Conservation (phyloP, 2,329 filamentous ascomycete genomes). For the Endocalyx cinctus region DNA sequence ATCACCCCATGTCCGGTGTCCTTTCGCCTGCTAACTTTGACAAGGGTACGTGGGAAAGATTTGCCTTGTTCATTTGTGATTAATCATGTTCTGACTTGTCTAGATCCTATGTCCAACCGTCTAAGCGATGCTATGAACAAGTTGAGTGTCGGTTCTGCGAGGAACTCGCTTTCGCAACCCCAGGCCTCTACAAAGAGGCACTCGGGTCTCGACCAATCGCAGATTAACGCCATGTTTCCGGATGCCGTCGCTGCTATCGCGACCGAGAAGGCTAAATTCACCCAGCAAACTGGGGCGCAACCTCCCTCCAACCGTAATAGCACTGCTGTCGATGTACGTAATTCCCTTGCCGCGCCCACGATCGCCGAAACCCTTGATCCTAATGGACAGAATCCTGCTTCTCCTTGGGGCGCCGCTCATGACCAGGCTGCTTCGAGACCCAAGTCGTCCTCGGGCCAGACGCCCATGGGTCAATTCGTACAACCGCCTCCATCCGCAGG, state of each 20-base stretch:
- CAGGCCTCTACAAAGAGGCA: conserved; percentile 82
- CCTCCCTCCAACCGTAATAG: conserved; percentile 94
- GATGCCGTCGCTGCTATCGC: conserved; percentile 98
- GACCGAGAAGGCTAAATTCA: conserved; percentile 96
- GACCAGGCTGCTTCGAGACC: conserved; percentile 55
- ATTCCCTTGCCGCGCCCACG: conserved; percentile 68
- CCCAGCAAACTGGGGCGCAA: conserved; percentile 85
- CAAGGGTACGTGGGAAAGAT: conserved; percentile 64
- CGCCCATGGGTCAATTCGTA: conserved; percentile 91
- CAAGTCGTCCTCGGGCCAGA: conserved; percentile 74
- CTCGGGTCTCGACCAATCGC: conserved; percentile 86
- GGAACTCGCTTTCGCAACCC: conserved; percentile 79
- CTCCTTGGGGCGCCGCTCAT: conserved; percentile 68
- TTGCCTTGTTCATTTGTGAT: conserved; percentile 8
- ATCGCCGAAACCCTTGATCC: conserved; percentile 64
- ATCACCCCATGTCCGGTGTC: conserved; percentile 92
- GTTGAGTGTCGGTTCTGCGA: conserved; percentile 78
- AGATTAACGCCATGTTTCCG: conserved; percentile 98
- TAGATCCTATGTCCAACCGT: conserved; percentile 95
- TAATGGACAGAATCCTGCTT: conserved; percentile 63
- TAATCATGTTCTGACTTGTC: conserved; percentile 20
- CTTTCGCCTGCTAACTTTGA: conserved; percentile 94
- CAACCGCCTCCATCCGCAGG: conserved; percentile 73
- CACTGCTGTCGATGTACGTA: conserved; percentile 69
- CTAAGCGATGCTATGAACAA: conserved; percentile 96